Base-by-base conservation (phyloP, 208 protist genomes). In the Paratrypanosoma confusum region DNA sequence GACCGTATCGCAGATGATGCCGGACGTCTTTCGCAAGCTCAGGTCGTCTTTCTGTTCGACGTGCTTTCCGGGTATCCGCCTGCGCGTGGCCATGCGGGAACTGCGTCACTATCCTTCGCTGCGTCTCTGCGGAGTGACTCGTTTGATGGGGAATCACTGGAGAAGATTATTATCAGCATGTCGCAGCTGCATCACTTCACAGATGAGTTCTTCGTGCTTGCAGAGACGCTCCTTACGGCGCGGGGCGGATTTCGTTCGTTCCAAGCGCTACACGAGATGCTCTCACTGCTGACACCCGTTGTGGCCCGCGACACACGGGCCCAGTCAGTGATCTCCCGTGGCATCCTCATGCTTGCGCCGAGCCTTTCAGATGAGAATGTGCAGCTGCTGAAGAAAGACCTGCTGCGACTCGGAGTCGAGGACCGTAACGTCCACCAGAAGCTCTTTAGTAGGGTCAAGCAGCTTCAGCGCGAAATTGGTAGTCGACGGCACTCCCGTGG, bases 51-150 rank as follows among this genome's bases (percentile, higher is more conserved):
- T 36, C 53, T 70, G 14, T 26, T 93, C 14, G 57, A 84, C 17
- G 58, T 93, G 21, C 60, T 93, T 22, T 79, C 77, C 21, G 73
- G 50, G 36, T 93, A 87, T 54, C 80, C 84, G 5, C 77, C 80
- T 1, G 80, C 84, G 6, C 53, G 67, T 27, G 74, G 64, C 1
- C 42, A 87, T 22, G 50, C 68, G 20, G 80, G 74, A 36, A 50
- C 88, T 21, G 77, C 81, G 4, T 75, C 74, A 4, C 41, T 93
- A 10, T 65, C 68, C 13, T 87, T 85, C 37, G 71, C 77, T 10
- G 66, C 61, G 14, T 48, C 69, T 0, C 11, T 88, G 14, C 76
- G 78, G 23, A 58, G 63, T 14, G 64, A 65, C 2, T 58, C 52
- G 21, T 74, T 83, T 39, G 80, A 93, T 32, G 39, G 35, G 2